phyloP scores from a whole-genome alignment of 2,329 filamentous ascomycete species.

The Exophiala sp. region DNA sequence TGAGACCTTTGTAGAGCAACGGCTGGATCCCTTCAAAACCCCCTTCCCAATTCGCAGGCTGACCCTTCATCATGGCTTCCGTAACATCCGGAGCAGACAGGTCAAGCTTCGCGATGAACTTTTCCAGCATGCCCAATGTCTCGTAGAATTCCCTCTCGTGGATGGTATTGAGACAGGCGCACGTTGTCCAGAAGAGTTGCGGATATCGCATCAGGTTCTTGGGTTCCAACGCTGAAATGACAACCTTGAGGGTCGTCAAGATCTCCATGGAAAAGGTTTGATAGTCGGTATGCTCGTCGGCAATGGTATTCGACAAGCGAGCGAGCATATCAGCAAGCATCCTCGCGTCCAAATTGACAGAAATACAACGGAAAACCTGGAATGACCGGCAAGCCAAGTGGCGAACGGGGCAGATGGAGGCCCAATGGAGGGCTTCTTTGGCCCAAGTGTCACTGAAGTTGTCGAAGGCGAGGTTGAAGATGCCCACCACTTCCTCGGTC shows the following conservation, averaged over 20 bases:
- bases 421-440: constrained; percentile 85
- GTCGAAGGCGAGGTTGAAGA: constrained; percentile 78
- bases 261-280: constrained; percentile 98
- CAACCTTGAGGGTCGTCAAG: constrained; percentile 82
- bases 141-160: constrained; percentile 94
- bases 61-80: constrained; percentile 65
- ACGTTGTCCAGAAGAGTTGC: constrained; percentile 96
- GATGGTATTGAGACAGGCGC: constrained; percentile 91
- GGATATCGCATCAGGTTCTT: constrained; percentile 81
- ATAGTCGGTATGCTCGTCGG: constrained; percentile 88
- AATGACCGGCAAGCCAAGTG: constrained; percentile 96
- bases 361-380: constrained; percentile 90
- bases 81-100: constrained; percentile 65
- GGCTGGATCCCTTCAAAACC: constrained; percentile 79
- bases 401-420: constrained; percentile 89
- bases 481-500: constrained; percentile 71
- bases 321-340: constrained; percentile 98
- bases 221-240: constrained; percentile 77
- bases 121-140: constrained; percentile 83
- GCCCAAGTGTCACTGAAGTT: constrained; percentile 88
- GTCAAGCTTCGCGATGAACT: constrained; percentile 77
- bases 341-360: constrained; percentile 79
- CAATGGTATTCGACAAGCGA: constrained; percentile 90
- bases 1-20: constrained; percentile 82
- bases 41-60: constrained; percentile 83